A percentile compares a stretch with the other conserved stretches of the same genome.
These are phyloP conservation scores for Stephanodiscus triporus DNA, from an alignment of 108 stramenopile genomes.

Conservation along the genomic window DNA sequence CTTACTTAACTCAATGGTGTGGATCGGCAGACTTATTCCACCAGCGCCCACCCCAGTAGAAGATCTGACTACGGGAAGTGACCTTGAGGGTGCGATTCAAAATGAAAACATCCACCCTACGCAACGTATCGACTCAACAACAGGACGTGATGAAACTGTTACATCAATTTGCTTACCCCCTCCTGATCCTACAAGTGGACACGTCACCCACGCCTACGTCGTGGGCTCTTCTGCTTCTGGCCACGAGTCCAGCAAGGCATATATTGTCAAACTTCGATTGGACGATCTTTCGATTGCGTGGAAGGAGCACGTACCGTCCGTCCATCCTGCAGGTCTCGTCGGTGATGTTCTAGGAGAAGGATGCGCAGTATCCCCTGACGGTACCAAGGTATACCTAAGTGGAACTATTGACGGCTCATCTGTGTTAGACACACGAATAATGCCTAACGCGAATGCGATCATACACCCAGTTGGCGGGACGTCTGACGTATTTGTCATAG, in stretches of 20 bases:
- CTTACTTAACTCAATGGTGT: too few species aligned
- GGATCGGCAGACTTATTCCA: constrained; percentile 25
- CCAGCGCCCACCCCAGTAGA: constrained; percentile 39
- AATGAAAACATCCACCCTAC: constrained; percentile 39
- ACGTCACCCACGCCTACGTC: constrained; percentile 40
- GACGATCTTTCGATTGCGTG: constrained; percentile 44
- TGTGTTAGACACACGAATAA: constrained; percentile 26
- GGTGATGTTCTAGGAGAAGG: constrained; percentile 47
- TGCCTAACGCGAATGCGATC: constrained; percentile 6
- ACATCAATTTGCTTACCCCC: constrained; percentile 43
- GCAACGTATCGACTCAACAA: constrained; percentile 49
- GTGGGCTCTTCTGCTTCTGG: constrained; percentile 32
- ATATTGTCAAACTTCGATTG: constrained; percentile 44
- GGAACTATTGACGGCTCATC: constrained; percentile 49
- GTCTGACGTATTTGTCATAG: constrained; percentile 44
- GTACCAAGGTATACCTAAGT: constrained; percentile 31
- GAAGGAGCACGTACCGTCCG: constrained; percentile 44
- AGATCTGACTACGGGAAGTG: constrained; percentile 24
- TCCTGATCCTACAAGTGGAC: constrained; percentile 25
- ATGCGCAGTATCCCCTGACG: constrained; percentile 45
- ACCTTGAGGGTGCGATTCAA: constrained; percentile 12
- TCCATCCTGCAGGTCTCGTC: constrained; percentile 32
- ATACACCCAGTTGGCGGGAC: constrained; percentile 36
- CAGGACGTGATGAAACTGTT: constrained; percentile 46
- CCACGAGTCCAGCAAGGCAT: constrained; percentile 33